Evolutionary conservation across 345 rosid species (phyloP).

Genomic region (Populus nigra): DNA sequence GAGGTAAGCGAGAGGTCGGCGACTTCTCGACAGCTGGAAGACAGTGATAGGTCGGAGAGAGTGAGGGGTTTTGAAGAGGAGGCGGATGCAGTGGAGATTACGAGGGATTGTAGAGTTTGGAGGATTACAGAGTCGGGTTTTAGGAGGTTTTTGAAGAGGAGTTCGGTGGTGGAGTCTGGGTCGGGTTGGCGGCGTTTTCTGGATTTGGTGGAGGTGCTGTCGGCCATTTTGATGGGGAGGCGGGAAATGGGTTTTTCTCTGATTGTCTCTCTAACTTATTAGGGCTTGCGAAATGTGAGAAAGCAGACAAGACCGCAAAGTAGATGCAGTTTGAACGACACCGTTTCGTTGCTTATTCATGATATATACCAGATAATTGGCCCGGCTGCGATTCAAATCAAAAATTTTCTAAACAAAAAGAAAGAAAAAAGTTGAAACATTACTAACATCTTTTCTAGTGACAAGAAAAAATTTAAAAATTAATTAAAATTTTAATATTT

Average conservation of each 20-base stretch:
- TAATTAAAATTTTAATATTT: no score
- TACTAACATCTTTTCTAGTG: no score
- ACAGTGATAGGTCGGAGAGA: conserved; percentile 76
- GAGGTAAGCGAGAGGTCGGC: conserved; percentile 78
- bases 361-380: no score
- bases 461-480: no score
- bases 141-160: conserved; percentile 67
- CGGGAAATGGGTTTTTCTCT: conserved; percentile 3
- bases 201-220: conserved; percentile 8
- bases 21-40: conserved; percentile 76
- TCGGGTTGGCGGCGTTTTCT: conserved; percentile 76
- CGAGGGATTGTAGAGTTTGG: conserved; percentile 44
- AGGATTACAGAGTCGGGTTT: conserved; percentile 62
- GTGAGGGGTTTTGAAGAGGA: conserved; percentile 60
- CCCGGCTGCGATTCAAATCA: no score
- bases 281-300: neutral
- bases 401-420: no score
- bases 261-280: neutral
- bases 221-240: conserved; percentile 12
- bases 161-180: conserved; percentile 39
- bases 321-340: neutral
- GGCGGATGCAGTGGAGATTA: conserved; percentile 33
- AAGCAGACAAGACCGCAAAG: neutral
- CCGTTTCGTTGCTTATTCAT: no score
- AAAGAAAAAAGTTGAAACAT: no score